Conservation (phyloP, 116 monocot genomes). For the Zostera marina region DNA sequence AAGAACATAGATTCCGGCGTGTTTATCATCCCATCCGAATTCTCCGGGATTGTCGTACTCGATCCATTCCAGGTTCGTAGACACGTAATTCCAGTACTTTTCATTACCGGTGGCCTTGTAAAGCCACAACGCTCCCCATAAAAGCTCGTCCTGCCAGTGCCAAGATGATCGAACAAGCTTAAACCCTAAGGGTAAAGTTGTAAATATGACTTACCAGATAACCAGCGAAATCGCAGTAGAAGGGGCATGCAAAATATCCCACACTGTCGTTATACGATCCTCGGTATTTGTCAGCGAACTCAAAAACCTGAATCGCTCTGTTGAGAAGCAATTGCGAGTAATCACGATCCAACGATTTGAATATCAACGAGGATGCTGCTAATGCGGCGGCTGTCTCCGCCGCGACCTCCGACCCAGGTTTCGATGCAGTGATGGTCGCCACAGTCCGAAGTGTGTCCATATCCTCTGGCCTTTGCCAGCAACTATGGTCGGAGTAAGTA, state of each 20-base stretch:
- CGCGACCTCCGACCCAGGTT: conserved; percentile 47
- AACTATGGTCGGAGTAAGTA: conserved; percentile 18
- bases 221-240: no score
- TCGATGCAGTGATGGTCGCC: conserved; percentile 17
- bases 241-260: no score
- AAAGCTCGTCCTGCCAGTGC: conserved; percentile 43
- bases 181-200: no score
- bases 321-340: no score
- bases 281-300: no score
- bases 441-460: conserved; percentile 23
- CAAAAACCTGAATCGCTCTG: no score
- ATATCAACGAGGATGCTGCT: no score
- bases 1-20: conserved; percentile 25
- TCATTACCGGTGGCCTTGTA: conserved; percentile 17
- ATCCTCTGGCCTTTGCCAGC: conserved; percentile 11
- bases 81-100: conserved; percentile 10
- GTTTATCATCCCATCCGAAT: conserved; percentile 50
- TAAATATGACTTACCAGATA: no score
- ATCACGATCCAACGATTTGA: no score
- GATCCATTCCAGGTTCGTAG: background rate
- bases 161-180: no score
- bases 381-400: conserved; percentile 39
- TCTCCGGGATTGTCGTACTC: no score
- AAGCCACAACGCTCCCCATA: conserved; percentile 36
- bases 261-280: no score